Evolutionary conservation across 2,329 filamentous ascomycete species (phyloP).

Genomic region (Colletotrichum sp.): DNA sequence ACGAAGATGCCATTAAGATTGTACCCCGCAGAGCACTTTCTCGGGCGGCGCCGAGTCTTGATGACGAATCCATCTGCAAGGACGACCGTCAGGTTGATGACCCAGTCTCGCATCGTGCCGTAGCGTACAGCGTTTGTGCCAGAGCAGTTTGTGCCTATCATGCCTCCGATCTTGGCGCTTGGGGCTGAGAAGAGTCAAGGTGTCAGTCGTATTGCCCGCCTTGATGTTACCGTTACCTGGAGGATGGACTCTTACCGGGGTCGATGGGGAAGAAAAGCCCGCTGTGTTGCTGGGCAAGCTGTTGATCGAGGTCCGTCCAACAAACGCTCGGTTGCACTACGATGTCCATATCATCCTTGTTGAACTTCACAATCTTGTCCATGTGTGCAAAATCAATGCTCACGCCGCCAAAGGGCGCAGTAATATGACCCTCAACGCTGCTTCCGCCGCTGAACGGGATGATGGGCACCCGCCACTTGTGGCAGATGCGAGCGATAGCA

Average conservation of each 20-base stretch:
- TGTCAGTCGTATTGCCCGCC: background rate
- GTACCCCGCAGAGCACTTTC: constrained; percentile 74
- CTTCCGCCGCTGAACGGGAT: constrained; percentile 73
- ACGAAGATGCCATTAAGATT: constrained; percentile 72
- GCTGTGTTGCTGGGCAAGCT: constrained; percentile 55
- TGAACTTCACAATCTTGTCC: constrained; percentile 67
- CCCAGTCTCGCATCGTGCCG: constrained; percentile 78
- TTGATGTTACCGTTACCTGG: background rate
- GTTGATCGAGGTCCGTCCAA: constrained; percentile 70
- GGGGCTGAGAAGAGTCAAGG: background rate
- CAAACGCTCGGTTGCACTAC: constrained; percentile 71
- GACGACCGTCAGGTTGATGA: constrained; percentile 72
- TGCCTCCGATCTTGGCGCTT: constrained; percentile 48
- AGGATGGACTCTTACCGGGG: constrained; percentile 62
- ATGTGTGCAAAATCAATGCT: constrained; percentile 72
- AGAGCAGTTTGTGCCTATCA: constrained; percentile 71
- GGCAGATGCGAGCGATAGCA: background rate
- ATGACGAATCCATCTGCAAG: constrained; percentile 70
- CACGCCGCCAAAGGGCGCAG: constrained; percentile 67
- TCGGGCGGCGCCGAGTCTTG: constrained; percentile 70
- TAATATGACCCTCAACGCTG: constrained; percentile 73
- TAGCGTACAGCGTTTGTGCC: constrained; percentile 66
- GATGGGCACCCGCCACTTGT: background rate
- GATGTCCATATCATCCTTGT: constrained; percentile 72
- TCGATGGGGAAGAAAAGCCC: constrained; percentile 74